Evolutionary conservation across 148 eudicot genomes (phyloP).

Genomic region (Gaultheria prostrata): DNA sequence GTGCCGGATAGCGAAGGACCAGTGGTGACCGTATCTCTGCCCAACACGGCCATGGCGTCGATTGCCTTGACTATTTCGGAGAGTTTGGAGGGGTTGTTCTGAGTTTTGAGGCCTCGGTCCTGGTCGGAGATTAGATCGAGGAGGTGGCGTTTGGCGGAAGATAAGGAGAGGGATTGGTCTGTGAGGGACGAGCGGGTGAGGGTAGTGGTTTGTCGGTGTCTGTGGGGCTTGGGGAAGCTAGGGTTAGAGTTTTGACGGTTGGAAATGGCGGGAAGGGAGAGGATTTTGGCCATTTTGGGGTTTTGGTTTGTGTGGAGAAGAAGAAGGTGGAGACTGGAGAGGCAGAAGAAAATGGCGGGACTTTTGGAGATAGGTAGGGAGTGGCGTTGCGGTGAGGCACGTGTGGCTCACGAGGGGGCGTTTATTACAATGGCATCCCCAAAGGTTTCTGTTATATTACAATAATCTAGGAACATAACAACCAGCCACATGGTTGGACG

Average conservation of each 20-base stretch:
- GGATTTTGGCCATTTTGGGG: conserved; percentile 18
- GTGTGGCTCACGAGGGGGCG: not conserved
- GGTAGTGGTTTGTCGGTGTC: conserved; percentile 21
- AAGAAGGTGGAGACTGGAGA: not conserved
- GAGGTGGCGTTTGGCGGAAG: conserved; percentile 60
- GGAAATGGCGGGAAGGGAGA: conserved; percentile 51
- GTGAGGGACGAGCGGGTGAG: conserved; percentile 50
- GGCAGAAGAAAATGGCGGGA: not conserved
- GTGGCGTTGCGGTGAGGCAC: not conserved
- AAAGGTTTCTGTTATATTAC: too few relatives aligned
- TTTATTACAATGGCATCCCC: too few relatives aligned
- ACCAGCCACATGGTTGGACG: too few relatives aligned
- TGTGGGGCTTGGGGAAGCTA: conserved; percentile 7
- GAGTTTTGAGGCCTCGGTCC: conserved; percentile 79
- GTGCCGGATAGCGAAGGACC: conserved; percentile 65
- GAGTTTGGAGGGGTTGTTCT: conserved; percentile 58
- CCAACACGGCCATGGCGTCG: conserved; percentile 49
- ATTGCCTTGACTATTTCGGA: conserved; percentile 58
- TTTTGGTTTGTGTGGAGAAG: not conserved
- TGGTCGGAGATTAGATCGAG: conserved; percentile 78
- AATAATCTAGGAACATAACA: too few relatives aligned
- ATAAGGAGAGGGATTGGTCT: conserved; percentile 35
- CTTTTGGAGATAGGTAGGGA: conserved; percentile 3
- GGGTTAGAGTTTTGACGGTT: conserved; percentile 17
- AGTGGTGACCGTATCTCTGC: conserved; percentile 54